Conservation (phyloP, 2,329 filamentous ascomycete genomes). For the Colletotrichum liriopes region DNA sequence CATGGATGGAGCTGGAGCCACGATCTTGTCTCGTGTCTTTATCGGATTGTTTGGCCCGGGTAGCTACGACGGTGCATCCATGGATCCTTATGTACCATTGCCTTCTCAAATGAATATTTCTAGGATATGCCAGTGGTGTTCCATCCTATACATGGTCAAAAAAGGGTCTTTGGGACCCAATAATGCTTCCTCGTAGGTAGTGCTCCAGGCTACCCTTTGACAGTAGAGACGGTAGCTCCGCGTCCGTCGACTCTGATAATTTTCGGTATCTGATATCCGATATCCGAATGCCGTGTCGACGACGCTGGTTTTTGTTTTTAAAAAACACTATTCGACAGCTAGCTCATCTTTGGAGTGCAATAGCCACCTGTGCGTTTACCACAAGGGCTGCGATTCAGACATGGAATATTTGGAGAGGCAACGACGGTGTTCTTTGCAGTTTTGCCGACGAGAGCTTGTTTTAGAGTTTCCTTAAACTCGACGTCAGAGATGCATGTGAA, state of each 20-base stretch:
- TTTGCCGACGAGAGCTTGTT: conserved; percentile 46
- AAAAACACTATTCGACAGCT: conserved; percentile 53
- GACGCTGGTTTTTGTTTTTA: conserved; percentile 55
- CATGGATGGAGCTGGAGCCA: too few relatives aligned
- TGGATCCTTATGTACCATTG: too few relatives aligned
- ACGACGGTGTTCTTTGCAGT: conserved; percentile 58
- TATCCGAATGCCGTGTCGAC: conserved; percentile 58
- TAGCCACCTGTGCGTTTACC: conserved; percentile 62
- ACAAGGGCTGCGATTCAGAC: conserved; percentile 60
- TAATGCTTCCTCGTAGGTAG: conserved; percentile 59
- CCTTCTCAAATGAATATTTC: too few relatives aligned
- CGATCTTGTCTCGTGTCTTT: too few relatives aligned
- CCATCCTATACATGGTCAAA: conserved; percentile 45
- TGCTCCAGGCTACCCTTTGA: conserved; percentile 63
- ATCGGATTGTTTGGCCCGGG: too few relatives aligned
- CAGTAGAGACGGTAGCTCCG: conserved; percentile 56
- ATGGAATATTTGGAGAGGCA: conserved; percentile 58
- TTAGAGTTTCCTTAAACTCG: conserved; percentile 56
- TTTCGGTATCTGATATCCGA: conserved; percentile 49
- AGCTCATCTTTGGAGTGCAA: conserved; percentile 59
- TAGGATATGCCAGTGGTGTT: too few relatives aligned
- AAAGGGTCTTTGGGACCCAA: conserved; percentile 62
- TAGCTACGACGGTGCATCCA: too few relatives aligned
- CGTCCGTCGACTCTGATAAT: conserved; percentile 56
- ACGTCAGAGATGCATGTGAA: conserved; percentile 58